Evolutionary conservation across 257 asterid species (phyloP).

Genomic region (Gardenia jasminoides): DNA sequence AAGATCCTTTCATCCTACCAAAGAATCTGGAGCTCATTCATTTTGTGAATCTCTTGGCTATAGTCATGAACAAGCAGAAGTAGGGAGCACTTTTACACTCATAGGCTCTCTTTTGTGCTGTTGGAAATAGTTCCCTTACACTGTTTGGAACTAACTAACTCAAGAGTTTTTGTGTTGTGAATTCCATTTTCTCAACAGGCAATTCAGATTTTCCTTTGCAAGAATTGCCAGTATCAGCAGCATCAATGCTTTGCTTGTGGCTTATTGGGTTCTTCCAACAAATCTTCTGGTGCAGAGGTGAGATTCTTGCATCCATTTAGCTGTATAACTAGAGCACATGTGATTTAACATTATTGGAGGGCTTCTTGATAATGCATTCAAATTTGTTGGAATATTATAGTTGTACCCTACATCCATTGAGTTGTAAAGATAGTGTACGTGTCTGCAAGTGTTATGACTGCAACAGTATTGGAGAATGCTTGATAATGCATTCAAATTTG

Average conservation of each 20-base stretch:
- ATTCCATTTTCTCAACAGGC: constrained; percentile 39
- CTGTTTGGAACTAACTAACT: background rate
- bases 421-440: too few species aligned
- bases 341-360: background rate
- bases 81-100: constrained; percentile 24
- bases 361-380: too few species aligned
- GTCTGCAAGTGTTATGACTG: too few species aligned
- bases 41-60: constrained; percentile 66
- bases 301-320: constrained; percentile 20
- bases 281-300: constrained; percentile 59
- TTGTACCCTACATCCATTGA: background rate
- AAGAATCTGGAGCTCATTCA: constrained; percentile 53
- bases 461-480: too few species aligned
- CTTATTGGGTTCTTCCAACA: constrained; percentile 61
- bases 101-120: background rate
- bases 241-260: constrained; percentile 79
- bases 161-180: background rate
- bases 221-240: constrained; percentile 55
- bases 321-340: background rate
- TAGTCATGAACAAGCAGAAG: constrained; percentile 44
- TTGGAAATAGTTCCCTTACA: background rate
- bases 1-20: constrained; percentile 72
- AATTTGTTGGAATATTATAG: background rate
- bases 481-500: too few species aligned
- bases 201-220: constrained; percentile 54